phyloP scores from a whole-genome alignment of 2,329 filamentous ascomycete genomes.

The Aureobasidium sp. region DNA sequence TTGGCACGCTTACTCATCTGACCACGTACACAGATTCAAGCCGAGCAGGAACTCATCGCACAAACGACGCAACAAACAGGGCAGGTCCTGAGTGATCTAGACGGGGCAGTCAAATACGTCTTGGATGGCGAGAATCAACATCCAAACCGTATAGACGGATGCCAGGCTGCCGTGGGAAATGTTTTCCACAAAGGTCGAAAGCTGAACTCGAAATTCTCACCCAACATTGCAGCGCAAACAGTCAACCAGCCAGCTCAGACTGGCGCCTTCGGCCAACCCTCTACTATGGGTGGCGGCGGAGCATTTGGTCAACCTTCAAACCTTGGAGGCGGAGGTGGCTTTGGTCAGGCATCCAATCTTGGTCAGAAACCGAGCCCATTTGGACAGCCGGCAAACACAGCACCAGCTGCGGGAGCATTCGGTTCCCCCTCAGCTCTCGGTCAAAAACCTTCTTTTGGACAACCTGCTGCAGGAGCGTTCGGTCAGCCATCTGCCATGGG shows the following conservation, averaged over 20 bases:
- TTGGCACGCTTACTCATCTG: neutral
- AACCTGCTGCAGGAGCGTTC: slow-evolving; percentile 15
- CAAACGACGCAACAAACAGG: slow-evolving; percentile 64
- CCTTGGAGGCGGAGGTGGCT: slow-evolving; percentile 1
- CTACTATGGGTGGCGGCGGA: slow-evolving; percentile 4
- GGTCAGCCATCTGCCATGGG: slow-evolving; percentile 10
- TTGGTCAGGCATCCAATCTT: slow-evolving; percentile 14
- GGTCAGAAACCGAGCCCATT: slow-evolving; percentile 8
- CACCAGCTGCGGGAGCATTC: neutral
- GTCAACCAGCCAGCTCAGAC: neutral
- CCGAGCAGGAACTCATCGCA: slow-evolving; percentile 53
- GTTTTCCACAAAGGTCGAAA: neutral
- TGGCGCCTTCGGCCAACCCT: slow-evolving; percentile 17
- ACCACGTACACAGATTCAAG: slow-evolving; percentile 34
- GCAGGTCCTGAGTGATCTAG: slow-evolving; percentile 56
- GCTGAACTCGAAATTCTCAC: slow-evolving; percentile 22
- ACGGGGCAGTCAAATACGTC: slow-evolving; percentile 64
- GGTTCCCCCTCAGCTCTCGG: neutral
- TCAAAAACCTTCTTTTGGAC: slow-evolving; percentile 21
- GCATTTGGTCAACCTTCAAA: slow-evolving; percentile 11
- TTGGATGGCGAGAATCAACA: slow-evolving; percentile 57
- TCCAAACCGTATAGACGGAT: slow-evolving; percentile 64
- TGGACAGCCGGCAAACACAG: neutral
- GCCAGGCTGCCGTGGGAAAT: slow-evolving; percentile 30
- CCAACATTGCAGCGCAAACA: neutral